Evolutionary conservation across 495 filamentous ascomycete species (phyloP).

Genomic region (Aspergillus kassunensis): DNA sequence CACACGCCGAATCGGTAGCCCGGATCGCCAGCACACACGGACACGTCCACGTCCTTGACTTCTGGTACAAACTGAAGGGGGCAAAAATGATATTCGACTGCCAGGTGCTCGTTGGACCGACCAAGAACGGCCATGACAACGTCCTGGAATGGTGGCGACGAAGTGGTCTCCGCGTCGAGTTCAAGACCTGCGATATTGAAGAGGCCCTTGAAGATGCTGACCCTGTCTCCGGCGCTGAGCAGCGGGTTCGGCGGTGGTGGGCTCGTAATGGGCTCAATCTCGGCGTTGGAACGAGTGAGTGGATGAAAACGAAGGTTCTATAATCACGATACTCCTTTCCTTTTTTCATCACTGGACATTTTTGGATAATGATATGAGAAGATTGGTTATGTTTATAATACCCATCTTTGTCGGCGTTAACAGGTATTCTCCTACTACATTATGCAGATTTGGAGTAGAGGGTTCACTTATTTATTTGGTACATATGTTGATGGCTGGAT

Average conservation of each 20-base stretch:
- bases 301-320: constrained; percentile 79
- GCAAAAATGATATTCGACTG: constrained; percentile 85
- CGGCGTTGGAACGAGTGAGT: constrained; percentile 82
- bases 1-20: constrained; percentile 70
- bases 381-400: constrained; percentile 9
- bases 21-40: constrained; percentile 81
- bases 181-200: constrained; percentile 93
- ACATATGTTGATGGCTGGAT: background rate
- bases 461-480: background rate
- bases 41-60: constrained; percentile 77
- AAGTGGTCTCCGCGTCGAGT: constrained; percentile 75
- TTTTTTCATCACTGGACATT: background rate
- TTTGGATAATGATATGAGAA: constrained; percentile 2
- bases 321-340: constrained; percentile 19
- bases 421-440: background rate
- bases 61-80: constrained; percentile 74
- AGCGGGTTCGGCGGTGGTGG: constrained; percentile 80
- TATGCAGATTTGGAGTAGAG: background rate
- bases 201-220: constrained; percentile 86
- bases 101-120: constrained; percentile 82
- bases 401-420: constrained; percentile 13
- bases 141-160: constrained; percentile 90
- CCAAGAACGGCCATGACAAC: constrained; percentile 76
- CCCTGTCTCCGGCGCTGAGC: constrained; percentile 56
- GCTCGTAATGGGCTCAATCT: constrained; percentile 82